A percentile compares a stretch with the other conserved stretches of the same genome.
Conservation (phyloP, 257 asterid genomes). For the Rehmannia glutinosa region DNA sequence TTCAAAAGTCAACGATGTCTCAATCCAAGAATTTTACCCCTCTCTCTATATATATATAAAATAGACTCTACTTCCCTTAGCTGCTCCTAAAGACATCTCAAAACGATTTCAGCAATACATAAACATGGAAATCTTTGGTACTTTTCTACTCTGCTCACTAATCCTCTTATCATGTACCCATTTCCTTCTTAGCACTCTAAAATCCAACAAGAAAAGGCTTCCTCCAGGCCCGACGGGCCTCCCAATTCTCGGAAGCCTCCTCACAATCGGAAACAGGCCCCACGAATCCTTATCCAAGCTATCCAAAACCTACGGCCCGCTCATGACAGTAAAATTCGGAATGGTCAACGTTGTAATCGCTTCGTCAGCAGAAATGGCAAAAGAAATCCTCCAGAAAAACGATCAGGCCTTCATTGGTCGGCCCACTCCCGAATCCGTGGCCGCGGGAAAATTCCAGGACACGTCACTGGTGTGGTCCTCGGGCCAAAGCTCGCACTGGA, state of each 20-base stretch:
- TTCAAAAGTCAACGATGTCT: too few species aligned
- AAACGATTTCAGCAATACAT: too few species aligned
- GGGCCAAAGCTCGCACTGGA: conserved; percentile 24
- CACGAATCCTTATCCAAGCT: conserved; percentile 19
- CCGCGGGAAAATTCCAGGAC: conserved; percentile 14
- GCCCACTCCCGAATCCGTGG: conserved; percentile 21
- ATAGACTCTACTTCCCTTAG: too few species aligned
- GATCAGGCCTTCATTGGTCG: conserved; percentile 20
- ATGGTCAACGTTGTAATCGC: conserved; percentile 10
- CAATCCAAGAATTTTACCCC: too few species aligned
- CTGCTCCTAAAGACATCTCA: too few species aligned
- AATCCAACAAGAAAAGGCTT: conserved; percentile 13
- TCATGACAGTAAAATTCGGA: conserved; percentile 27
- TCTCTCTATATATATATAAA: too few species aligned
- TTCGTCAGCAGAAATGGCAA: conserved; percentile 28
- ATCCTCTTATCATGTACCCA: background rate
- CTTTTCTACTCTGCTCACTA: background rate
- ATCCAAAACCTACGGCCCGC: conserved; percentile 24
- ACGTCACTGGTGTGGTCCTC: conserved; percentile 21
- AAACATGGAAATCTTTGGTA: background rate
- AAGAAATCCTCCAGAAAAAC: conserved; percentile 24
- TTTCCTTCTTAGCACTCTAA: background rate
- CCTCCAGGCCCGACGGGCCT: conserved; percentile 28
- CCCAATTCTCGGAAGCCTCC: conserved; percentile 24
- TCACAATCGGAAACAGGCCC: conserved; percentile 14